These are phyloP conservation scores for Metarhizium album DNA, from an alignment of 2,329 filamentous ascomycete genomes.

Conservation along the genomic window DNA sequence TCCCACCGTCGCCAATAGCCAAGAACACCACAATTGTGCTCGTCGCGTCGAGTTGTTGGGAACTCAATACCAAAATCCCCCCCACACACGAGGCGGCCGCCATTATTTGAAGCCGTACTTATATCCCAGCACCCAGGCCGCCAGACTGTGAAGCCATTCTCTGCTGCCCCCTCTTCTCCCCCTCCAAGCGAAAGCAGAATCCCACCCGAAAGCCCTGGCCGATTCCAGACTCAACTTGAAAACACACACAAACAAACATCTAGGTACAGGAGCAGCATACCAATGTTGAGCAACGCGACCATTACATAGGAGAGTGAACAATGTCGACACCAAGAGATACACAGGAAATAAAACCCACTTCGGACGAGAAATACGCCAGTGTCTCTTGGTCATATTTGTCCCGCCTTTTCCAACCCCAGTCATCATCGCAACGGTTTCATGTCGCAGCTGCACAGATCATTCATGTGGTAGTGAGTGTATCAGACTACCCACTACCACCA, in stretches of 20 bases:
- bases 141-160: neutral
- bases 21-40: neutral
- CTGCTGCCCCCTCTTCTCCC: neutral
- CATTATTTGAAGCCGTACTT: neutral
- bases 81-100: neutral
- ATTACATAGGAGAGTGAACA: neutral
- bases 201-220: neutral
- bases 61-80: neutral
- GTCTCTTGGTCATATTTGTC: neutral
- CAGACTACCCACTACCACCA: neutral
- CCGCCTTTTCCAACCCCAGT: neutral
- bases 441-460: neutral
- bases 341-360: neutral
- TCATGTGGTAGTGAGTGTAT: neutral
- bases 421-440: neutral
- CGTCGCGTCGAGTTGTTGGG: neutral
- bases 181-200: neutral
- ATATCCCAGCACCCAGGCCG: neutral
- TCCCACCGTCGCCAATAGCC: neutral
- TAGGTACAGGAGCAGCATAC: slow-evolving; percentile 1
- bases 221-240: neutral
- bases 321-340: neutral
- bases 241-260: slow-evolving; percentile 6
- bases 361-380: neutral
- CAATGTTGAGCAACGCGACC: neutral